Evolutionary conservation across 2,329 filamentous ascomycete genomes (phyloP).

Genomic region (Claviceps cyperi): DNA sequence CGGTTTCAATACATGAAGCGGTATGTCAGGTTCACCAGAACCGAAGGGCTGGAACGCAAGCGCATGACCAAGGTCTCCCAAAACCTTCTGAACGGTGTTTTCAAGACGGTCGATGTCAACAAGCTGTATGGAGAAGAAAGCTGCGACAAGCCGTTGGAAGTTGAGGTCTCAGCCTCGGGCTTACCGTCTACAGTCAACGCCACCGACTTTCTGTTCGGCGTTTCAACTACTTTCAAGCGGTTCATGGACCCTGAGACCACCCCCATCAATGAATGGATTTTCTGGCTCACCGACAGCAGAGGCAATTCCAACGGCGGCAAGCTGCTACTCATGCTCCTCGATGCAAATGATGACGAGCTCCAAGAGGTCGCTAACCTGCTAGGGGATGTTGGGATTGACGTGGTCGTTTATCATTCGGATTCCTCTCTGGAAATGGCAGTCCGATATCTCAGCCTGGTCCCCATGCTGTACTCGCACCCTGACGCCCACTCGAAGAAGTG

Average conservation of each 20-base stretch:
- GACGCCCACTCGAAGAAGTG: slow-evolving; percentile 37
- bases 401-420: slow-evolving; percentile 41
- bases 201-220: slow-evolving; percentile 43
- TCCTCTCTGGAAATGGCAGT: slow-evolving; percentile 41
- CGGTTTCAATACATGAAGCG: slow-evolving; percentile 42
- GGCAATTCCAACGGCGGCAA: slow-evolving; percentile 43
- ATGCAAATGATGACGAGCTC: slow-evolving; percentile 36
- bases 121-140: slow-evolving; percentile 25
- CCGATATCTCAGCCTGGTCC: slow-evolving; percentile 40
- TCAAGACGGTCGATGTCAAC: slow-evolving; percentile 33
- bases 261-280: slow-evolving; percentile 43
- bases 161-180: slow-evolving; percentile 35
- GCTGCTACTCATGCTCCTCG: slow-evolving; percentile 37
- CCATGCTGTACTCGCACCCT: slow-evolving; percentile 37
- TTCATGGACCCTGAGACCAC: slow-evolving; percentile 36
- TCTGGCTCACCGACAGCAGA: slow-evolving; percentile 43
- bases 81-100: slow-evolving; percentile 31
- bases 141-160: slow-evolving; percentile 34
- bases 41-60: slow-evolving; percentile 31
- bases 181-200: slow-evolving; percentile 36
- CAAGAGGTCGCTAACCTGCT: slow-evolving; percentile 33
- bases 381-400: slow-evolving; percentile 36
- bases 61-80: slow-evolving; percentile 36
- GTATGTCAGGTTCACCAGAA: slow-evolving; percentile 36
- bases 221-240: slow-evolving; percentile 42